Evolutionary conservation across 192 early-diverging fungal species (phyloP), one percentile per base, ranked within the genome.

Genomic region (Mortierella alpina): DNA sequence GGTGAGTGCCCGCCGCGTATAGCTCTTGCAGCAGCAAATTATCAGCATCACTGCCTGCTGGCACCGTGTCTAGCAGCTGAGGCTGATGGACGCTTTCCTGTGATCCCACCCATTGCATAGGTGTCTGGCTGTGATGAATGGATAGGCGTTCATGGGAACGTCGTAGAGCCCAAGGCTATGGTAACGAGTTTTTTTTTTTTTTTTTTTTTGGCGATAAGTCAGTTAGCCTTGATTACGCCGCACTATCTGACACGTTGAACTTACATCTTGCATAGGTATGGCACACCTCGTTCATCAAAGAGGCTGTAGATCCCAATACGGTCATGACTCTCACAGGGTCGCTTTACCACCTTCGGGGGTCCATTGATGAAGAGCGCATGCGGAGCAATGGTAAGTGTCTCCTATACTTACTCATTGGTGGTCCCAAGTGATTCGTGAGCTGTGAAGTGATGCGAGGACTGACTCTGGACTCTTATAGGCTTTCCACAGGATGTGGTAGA

Each of bases 341-440:
- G 20, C 45, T 14, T 10, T 71, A 71, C 47, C 15, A 22, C 6
- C 42, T 71, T 6, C 15, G 56, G 31, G 69, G 69, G 11, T 20
- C 59, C 17, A 63, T 71, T 41, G 69, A 71, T 42, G 31, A 46
- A 4, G 51, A 71, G 7, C 46, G 40, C 20, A 71, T 63, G 69
- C 23, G 23, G 13, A 7, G 12, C 59, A 63, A 63, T 47, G 69
- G 69, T 71, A 71, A 51, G 51, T 45, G n/a, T 47, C 10, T 45
- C 9, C 9, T n/a, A 6, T 17, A 44, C 8, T 61, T 7, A 45
- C 6, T 11, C 42, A 23, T 22, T 14, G 20, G 13, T 52, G 50
- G 13, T 15, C 0, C 14, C 23, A 60, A 40, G 31, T 31, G 31
- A 31, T 31, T 62, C 17, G 60, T 42, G 59, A 9, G 6, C 6